Evolutionary conservation across 306 rosid species (phyloP).

Genomic region (Carpinus fangiana): DNA sequence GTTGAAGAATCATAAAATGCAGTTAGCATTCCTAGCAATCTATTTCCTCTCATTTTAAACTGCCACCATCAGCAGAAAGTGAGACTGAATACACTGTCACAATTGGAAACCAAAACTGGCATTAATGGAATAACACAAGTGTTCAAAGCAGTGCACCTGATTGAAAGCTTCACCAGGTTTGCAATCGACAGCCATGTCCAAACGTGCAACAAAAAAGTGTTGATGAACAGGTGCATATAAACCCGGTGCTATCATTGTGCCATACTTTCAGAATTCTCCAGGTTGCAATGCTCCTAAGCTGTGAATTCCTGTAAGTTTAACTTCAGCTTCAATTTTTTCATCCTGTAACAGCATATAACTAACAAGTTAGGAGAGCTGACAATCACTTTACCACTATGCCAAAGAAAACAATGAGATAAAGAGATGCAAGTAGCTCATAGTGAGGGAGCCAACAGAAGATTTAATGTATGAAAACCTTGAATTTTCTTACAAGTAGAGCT

Average conservation of each 20-base stretch:
- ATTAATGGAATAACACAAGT: background rate
- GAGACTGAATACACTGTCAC: too few relatives aligned
- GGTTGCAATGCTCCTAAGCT: constrained; percentile 90
- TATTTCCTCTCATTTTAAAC: too few relatives aligned
- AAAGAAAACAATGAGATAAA: background rate
- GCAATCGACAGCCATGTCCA: constrained; percentile 98
- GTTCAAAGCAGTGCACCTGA: constrained; percentile 55
- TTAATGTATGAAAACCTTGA: background rate
- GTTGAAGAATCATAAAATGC: too few relatives aligned
- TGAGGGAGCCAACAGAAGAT: constrained; percentile 3
- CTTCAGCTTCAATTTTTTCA: constrained; percentile 91
- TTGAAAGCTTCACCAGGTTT: constrained; percentile 88
- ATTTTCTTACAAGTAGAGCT: constrained; percentile 3
- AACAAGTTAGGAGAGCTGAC: constrained; percentile 22
- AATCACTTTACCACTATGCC: background rate
- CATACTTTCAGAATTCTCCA: constrained; percentile 83
- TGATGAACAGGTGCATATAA: constrained; percentile 85
- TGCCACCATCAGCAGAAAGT: too few relatives aligned
- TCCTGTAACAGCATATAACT: constrained; percentile 50
- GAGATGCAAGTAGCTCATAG: background rate
- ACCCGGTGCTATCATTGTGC: constrained; percentile 87
- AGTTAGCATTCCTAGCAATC: too few relatives aligned
- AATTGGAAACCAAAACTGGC: background rate
- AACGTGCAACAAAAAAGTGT: constrained; percentile 88
- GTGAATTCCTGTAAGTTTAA: constrained; percentile 78